Evolutionary conservation across 768 basidiomycete genomes (phyloP).

Genomic region (Agaricus subrufescens): DNA sequence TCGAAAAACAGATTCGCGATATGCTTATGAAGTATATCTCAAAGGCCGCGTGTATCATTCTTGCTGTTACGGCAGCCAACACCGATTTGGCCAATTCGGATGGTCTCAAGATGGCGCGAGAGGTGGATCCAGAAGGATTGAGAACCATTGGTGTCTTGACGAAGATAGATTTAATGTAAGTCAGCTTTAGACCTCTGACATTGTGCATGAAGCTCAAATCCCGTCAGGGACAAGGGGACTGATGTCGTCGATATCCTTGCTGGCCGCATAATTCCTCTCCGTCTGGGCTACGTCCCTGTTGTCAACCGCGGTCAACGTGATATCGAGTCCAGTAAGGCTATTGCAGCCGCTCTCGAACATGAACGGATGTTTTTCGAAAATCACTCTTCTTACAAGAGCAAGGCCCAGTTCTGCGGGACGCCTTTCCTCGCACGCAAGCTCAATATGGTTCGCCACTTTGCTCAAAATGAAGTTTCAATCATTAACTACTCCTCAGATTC

Average conservation of each 20-base stretch:
- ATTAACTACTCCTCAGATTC: constrained; percentile 52
- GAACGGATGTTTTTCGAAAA: constrained; percentile 95
- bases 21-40: constrained; percentile 96
- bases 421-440: constrained; percentile 94
- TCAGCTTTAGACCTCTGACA: constrained; percentile 12
- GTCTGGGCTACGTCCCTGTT: constrained; percentile 96
- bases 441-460: constrained; percentile 65
- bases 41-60: constrained; percentile 92
- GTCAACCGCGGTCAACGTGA: constrained; percentile 98
- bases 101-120: constrained; percentile 91
- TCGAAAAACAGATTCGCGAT: constrained; percentile 95
- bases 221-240: constrained; percentile 85
- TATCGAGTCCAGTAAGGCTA: constrained; percentile 87
- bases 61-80: constrained; percentile 95
- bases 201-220: constrained; percentile 2
- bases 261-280: constrained; percentile 92
- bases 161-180: constrained; percentile 96
- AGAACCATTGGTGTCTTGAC: constrained; percentile 98
- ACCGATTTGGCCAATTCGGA: constrained; percentile 98
- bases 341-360: constrained; percentile 77
- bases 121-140: constrained; percentile 95
- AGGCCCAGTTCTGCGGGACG: constrained; percentile 95
- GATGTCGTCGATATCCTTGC: constrained; percentile 99
- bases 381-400: constrained; percentile 89
- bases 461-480: constrained; percentile 3